Conservation (phyloP, 169 alveolate species). For the Toxoplasma gondii region DNA sequence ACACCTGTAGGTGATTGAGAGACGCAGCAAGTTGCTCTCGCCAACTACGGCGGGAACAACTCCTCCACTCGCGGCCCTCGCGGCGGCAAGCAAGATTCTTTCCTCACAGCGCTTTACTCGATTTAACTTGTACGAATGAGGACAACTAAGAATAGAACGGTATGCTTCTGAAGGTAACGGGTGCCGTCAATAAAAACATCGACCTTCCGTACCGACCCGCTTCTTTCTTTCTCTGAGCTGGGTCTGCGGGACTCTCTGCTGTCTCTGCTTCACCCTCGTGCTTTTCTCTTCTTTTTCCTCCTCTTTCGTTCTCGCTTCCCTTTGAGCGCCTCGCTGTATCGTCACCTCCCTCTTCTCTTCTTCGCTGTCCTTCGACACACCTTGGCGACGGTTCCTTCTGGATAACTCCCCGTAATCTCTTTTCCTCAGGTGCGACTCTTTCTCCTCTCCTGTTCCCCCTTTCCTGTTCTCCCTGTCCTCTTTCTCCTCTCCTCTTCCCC, state of each 20-base stretch:
- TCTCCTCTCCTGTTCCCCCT: not conserved
- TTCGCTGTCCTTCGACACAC: not conserved
- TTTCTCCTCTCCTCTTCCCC: not conserved
- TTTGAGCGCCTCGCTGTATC: not conserved
- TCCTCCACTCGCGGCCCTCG: too few species aligned
- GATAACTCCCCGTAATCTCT: not conserved
- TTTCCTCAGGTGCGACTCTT: not conserved
- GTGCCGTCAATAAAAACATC: too few species aligned
- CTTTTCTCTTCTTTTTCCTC: not conserved
- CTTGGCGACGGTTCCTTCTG: not conserved
- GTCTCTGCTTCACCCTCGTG: not conserved
- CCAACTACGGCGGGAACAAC: too few species aligned
- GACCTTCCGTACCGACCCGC: too few species aligned
- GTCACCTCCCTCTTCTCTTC: not conserved
- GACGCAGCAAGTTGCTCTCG: too few species aligned
- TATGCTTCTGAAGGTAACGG: too few species aligned
- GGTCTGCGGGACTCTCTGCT: too few species aligned
- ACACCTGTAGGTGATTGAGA: too few species aligned
- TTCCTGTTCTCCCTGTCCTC: not conserved
- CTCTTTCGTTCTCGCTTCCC: not conserved
- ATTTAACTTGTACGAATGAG: too few species aligned
- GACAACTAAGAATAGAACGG: too few species aligned
- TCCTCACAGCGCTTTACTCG: too few species aligned
- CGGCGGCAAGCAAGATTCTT: too few species aligned
- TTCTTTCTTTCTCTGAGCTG: not conserved